Evolutionary conservation across 371 early-diverging fungal species (phyloP).

Genomic region (Mucor saturninus): DNA sequence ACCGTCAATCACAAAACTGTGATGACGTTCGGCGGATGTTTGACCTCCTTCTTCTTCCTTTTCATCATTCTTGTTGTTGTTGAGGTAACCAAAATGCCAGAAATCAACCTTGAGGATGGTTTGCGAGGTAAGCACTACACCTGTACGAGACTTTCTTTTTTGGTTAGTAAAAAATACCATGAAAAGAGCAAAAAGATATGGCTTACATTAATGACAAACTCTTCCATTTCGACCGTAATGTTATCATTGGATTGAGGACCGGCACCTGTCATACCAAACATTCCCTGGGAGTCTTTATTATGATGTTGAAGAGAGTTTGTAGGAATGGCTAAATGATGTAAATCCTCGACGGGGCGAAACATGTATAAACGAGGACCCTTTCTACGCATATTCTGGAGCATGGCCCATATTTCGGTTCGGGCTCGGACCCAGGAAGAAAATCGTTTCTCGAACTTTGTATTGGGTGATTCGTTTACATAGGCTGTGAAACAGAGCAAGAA

Average conservation of each 20-base stretch:
- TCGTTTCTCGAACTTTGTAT: conserved; percentile 42
- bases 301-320: conserved; percentile 11
- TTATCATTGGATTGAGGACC: conserved; percentile 34
- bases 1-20: conserved; percentile 45
- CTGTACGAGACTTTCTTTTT: conserved; percentile 59
- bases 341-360: conserved; percentile 74
- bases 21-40: conserved; percentile 32
- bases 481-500: conserved; percentile 66
- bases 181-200: neutral
- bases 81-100: conserved; percentile 53
- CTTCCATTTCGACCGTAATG: conserved; percentile 60
- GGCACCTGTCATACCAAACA: conserved; percentile 58
- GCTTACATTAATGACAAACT: conserved; percentile 63
- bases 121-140: conserved; percentile 68
- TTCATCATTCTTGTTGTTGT: neutral
- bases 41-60: conserved; percentile 10
- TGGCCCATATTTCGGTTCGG: conserved; percentile 64
- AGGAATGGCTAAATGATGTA: conserved; percentile 41
- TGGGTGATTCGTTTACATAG: conserved; percentile 58
- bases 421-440: conserved; percentile 64
- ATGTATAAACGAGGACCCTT: conserved; percentile 58
- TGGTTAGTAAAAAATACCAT: neutral
- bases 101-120: conserved; percentile 78
- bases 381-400: conserved; percentile 60
- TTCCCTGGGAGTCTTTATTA: conserved; percentile 30